Base-by-base conservation (phyloP, 140 eudicot species). In the Stevia rebaudiana region DNA sequence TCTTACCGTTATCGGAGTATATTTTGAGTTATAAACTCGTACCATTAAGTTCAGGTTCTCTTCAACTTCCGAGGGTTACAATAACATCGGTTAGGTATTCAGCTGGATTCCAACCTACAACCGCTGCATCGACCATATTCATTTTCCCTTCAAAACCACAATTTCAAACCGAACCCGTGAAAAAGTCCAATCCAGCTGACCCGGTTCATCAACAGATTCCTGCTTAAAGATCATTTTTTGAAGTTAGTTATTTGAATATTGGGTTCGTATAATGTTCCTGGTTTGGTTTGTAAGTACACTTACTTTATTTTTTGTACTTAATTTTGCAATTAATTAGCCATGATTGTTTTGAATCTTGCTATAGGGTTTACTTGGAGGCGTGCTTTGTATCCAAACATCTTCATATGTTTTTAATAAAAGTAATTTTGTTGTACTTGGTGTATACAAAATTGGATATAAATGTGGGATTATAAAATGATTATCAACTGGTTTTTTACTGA, bases 51-150 rank as follows among this genome's bases (percentile, higher is more conserved):
- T 79, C 86, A 4, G 98, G 98, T 5, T 77, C 81, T 30, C 82
- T 78, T 51, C 96, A 85, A 80, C 91, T 88, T 71, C 98, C 98
- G n/a, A 75, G 82, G 71, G 89, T 83, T 61, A 76, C 87, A 0
- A 69, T 92, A 67, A 79, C 95, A 4, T 83, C 96, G 0, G 70
- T 80, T 37, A 79, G 98, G 65, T 88, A 92, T 71, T 73, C 86
- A 25, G 92, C 95, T 33, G 85, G 81, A 16, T 85, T 92, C 33
- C 95, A 85, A 63, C 94, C 98, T 10, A 85, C 98, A 2, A 49
- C 58, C 42, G 78, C 84, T 15, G 95, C 98, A 33, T 80, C 92
- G 3, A 58, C 90, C 37, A 76, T 92, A 40, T 92, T 92, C 59
- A 86, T 92, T 16, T 92, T 85, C 72, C 96, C 98, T 24, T 75